Base-by-base conservation (phyloP, 2,329 filamentous ascomycete genomes). In the Aspergillus pseudoviridinutans region DNA sequence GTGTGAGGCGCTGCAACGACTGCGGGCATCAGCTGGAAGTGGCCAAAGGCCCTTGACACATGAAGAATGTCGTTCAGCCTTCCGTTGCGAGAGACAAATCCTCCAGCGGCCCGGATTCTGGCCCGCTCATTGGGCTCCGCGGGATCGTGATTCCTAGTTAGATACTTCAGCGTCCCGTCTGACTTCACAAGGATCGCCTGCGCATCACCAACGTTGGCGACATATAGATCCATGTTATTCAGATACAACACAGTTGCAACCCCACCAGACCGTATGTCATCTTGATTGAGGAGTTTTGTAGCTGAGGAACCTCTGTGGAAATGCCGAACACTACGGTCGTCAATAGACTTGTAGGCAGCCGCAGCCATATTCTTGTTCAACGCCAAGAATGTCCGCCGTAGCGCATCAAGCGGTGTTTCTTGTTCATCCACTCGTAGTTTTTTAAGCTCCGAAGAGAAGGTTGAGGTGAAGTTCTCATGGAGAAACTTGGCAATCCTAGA, bases 401-500 rank as follows among this genome's bases (percentile, higher is more conserved):
- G 75, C 2, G 93, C 94, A 77, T 97, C 93, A 7, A 83, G 80
- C 0, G 93, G 88, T 0, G 84, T 90, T 71, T 97, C 94, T 29
- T 84, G 79, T 32, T 82, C 76, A n/a, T 84, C 78, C 8, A 78
- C 79, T 66, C 88, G 89, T 42, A 96, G 72, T 57, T 81, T 84
- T 63, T 91, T 91, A 53, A 99, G 76, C 75, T 99, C 93, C 55
- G 88, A 83, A 5, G 85, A 84, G 68, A 99, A 94, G 17, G 91
- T 88, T 59, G 88, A 84, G 25, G 90, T 90, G 74, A 99, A 97
- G 69, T 97, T 93, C 76, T 99, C 94, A 70, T 99, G 93, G 29
- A 99, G 79, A 68, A 91, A 99, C 72, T 97, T 97, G 63, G 94
- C 92, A 65, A 99, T 91, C 78, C 95, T 95, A 61, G 92, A 97